These are phyloP conservation scores for Magnaporthales sp. DNA, from an alignment of 2,329 filamentous ascomycete genomes.

Conservation along the genomic window DNA sequence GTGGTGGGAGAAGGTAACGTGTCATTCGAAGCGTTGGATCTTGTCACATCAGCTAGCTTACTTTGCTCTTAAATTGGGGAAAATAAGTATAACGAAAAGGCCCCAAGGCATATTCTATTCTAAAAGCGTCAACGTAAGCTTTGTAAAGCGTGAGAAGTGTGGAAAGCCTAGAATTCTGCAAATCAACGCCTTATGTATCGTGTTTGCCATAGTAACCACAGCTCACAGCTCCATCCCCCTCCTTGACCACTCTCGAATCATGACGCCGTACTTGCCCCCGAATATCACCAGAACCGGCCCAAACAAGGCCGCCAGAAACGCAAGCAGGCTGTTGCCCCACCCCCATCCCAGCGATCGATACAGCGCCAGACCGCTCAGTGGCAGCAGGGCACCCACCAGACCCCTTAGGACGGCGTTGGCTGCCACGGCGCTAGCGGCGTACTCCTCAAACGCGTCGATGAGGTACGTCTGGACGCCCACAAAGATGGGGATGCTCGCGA, in stretches of 20 bases:
- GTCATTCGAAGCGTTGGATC: no score
- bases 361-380: constrained; percentile 47
- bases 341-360: constrained; percentile 46
- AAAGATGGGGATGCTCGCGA: constrained; percentile 27
- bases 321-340: constrained; percentile 26
- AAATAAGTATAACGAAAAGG: no score
- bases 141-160: no score
- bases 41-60: no score
- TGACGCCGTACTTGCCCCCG: background rate
- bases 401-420: constrained; percentile 49
- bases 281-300: background rate
- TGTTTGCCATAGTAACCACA: no score
- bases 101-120: no score
- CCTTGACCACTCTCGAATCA: background rate
- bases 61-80: no score
- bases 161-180: no score
- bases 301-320: constrained; percentile 5
- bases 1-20: no score
- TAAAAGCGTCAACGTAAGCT: no score
- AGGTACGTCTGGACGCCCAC: constrained; percentile 38
- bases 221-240: background rate
- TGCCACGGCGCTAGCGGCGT: constrained; percentile 51
- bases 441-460: constrained; percentile 48
- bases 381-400: constrained; percentile 48
- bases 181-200: no score